phyloP scores from a whole-genome alignment of 1,139 yeast species.

The Yamadazyma aaseri region DNA sequence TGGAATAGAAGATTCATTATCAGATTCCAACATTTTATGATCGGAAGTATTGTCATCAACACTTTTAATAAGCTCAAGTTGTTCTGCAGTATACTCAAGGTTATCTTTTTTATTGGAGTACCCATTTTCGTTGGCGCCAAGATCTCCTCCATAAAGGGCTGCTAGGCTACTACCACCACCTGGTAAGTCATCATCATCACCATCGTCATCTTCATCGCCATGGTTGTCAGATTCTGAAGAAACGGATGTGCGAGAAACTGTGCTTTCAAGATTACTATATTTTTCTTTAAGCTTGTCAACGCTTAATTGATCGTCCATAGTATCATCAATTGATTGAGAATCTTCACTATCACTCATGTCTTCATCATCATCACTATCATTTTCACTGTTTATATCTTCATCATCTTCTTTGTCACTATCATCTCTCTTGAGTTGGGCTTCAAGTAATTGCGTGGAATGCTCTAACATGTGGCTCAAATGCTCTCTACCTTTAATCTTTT shows the following conservation, averaged over 20 bases:
- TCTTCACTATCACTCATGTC: conserved; percentile 19
- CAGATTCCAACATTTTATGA: conserved; percentile 12
- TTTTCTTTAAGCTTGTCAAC: conserved; percentile 66
- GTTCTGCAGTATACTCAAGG: conserved; percentile 35
- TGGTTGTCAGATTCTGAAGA: conserved; percentile 12
- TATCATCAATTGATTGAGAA: conserved; percentile 26
- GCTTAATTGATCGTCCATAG: conserved; percentile 55
- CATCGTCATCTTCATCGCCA: conserved; percentile 17
- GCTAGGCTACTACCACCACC: conserved; percentile 28
- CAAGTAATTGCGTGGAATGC: conserved; percentile 85
- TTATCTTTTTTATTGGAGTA: conserved; percentile 3
- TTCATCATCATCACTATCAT: conserved; percentile 20
- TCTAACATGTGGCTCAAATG: conserved; percentile 87
- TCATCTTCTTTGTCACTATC: conserved; percentile 24
- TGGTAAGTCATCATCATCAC: conserved; percentile 16
- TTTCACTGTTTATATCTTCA: conserved; percentile 21
- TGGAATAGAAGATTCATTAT: conserved; percentile 20
- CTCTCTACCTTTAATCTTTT: conserved; percentile 77
- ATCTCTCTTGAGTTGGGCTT: conserved; percentile 66
- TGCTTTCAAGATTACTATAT: conserved; percentile 45
- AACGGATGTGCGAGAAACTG: conserved; percentile 12
- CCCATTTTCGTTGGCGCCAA: conserved; percentile 4
- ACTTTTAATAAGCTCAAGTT: conserved; percentile 29
- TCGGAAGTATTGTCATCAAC: conserved; percentile 18
- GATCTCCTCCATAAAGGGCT: conserved; percentile 28